Percentiles rank a stretch among this genome's conserved stretches.
Evolutionary conservation across 2,329 filamentous ascomycete genomes (phyloP).

Genomic region (Immersiporthe knoxdaviesiana): DNA sequence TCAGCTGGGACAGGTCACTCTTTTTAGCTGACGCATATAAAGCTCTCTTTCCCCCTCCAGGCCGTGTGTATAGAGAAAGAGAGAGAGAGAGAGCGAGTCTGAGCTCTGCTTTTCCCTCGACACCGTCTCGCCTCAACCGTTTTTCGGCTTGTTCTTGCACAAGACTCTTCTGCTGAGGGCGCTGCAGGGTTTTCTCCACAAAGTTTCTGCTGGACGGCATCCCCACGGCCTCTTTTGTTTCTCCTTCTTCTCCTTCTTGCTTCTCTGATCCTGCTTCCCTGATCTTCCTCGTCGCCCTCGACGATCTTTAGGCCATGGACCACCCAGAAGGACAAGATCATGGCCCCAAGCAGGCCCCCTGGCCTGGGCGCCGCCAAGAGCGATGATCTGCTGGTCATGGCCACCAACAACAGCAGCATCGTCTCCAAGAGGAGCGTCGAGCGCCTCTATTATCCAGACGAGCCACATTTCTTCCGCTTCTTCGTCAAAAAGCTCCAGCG

Average conservation of each 20-base stretch:
- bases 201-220: neutral
- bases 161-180: neutral
- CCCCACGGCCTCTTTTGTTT: neutral
- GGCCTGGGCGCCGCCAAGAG: slow-evolving; percentile 28
- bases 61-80: too few relatives aligned
- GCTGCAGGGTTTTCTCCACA: neutral
- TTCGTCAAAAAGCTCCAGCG: slow-evolving; percentile 86
- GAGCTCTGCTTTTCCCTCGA: too few relatives aligned
- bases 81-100: too few relatives aligned
- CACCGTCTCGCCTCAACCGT: neutral
- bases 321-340: neutral
- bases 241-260: neutral
- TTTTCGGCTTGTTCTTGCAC: neutral
- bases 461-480: slow-evolving; percentile 83
- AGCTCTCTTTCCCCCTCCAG: neutral
- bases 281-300: neutral
- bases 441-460: slow-evolving; percentile 75
- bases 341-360: neutral
- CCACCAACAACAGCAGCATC: slow-evolving; percentile 76
- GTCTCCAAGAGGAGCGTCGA: slow-evolving; percentile 94
- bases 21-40: too few relatives aligned
- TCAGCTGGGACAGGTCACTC: too few relatives aligned
- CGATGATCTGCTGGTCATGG: slow-evolving; percentile 35
- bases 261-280: neutral
- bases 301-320: neutral